These are phyloP conservation scores for Trichoderma pleuroti DNA, from an alignment of 2,329 filamentous ascomycete species.

Conservation along the genomic window DNA sequence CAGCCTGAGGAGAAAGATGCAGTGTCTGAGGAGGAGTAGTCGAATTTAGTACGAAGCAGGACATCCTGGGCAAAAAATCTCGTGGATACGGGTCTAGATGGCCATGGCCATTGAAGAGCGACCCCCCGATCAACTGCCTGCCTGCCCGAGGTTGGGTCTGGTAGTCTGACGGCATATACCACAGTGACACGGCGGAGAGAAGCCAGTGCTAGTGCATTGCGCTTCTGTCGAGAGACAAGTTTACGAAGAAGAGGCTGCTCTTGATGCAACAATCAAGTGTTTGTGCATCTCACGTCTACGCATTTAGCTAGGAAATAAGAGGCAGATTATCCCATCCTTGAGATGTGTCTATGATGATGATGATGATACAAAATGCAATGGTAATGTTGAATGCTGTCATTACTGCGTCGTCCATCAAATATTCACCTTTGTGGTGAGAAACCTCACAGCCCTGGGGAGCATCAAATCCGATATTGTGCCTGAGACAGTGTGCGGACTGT, in stretches of 20 bases:
- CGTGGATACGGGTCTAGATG: conserved; percentile 18
- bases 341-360: neutral
- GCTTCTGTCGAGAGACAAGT: conserved; percentile 13
- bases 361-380: neutral
- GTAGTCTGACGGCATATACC: conserved; percentile 7
- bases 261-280: conserved; percentile 29
- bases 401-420: neutral
- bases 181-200: conserved; percentile 8
- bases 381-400: neutral
- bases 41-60: conserved; percentile 17
- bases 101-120: conserved; percentile 19
- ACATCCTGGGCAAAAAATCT: conserved; percentile 22
- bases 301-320: conserved; percentile 21
- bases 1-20: conserved; percentile 45
- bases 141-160: neutral
- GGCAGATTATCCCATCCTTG: neutral
- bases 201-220: conserved; percentile 28
- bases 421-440: neutral
- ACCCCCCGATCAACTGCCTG: neutral
- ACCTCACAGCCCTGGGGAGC: neutral
- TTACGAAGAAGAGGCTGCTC: conserved; percentile 19
- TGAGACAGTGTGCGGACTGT: neutral
- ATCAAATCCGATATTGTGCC: neutral
- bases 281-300: conserved; percentile 23
- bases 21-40: conserved; percentile 22